Evolutionary conservation across 176 grass and related monocot genomes (phyloP).

Genomic region (Hyparrhenia diplandra): DNA sequence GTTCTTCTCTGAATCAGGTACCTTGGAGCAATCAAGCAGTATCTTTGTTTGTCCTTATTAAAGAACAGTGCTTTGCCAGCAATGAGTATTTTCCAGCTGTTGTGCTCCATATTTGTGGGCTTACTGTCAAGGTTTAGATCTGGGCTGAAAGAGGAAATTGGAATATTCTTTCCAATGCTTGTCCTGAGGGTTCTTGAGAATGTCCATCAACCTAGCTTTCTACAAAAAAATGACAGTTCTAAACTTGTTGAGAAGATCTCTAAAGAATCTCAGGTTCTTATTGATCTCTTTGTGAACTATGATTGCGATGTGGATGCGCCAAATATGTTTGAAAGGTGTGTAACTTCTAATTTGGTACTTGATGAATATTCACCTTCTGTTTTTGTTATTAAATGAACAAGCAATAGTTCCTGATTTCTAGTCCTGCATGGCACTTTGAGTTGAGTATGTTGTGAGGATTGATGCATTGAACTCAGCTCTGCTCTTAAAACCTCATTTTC

Average conservation of each 20-base stretch:
- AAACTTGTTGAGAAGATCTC: slow-evolving; percentile 84
- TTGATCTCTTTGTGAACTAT: slow-evolving; percentile 98
- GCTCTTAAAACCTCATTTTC: neutral
- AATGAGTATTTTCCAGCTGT: slow-evolving; percentile 95
- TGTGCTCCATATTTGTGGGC: slow-evolving; percentile 84
- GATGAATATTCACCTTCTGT: neutral
- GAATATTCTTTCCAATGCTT: slow-evolving; percentile 98
- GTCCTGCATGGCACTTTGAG: neutral
- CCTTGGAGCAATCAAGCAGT: slow-evolving; percentile 96
- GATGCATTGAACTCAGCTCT: slow-evolving; percentile 1
- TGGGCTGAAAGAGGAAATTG: slow-evolving; percentile 93
- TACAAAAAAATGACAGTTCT: slow-evolving; percentile 96
- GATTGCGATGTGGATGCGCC: slow-evolving; percentile 96
- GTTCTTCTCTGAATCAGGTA: slow-evolving; percentile 60
- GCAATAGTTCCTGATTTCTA: neutral
- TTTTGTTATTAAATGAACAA: slow-evolving; percentile 17
- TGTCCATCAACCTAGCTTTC: slow-evolving; percentile 89
- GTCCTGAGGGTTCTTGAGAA: slow-evolving; percentile 93
- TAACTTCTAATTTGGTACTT: slow-evolving; percentile 1
- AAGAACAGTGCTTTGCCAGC: slow-evolving; percentile 87
- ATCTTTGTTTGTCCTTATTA: slow-evolving; percentile 91
- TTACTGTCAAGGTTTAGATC: slow-evolving; percentile 94
- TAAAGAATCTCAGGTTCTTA: slow-evolving; percentile 75
- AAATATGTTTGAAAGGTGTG: slow-evolving; percentile 96
- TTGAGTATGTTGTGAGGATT: neutral